A percentile compares a stretch with the other conserved stretches of the same genome.
Conservation (phyloP, 345 rosid species). For the Microthlaspi erraticum region DNA sequence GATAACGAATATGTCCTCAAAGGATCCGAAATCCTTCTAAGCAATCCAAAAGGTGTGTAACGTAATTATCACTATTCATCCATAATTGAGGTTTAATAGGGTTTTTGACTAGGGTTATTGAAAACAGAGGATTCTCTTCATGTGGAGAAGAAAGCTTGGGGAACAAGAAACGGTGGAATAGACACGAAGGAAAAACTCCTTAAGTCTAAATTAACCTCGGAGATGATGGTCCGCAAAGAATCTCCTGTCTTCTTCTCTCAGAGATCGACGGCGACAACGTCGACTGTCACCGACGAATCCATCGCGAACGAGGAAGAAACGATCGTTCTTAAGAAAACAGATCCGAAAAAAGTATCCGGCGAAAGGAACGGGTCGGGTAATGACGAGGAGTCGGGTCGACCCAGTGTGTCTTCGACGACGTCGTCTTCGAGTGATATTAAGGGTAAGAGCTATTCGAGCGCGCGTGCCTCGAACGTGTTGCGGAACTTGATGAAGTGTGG, state of each 20-base stretch:
- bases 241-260: conserved; percentile 50
- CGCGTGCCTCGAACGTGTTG: conserved; percentile 52
- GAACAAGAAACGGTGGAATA: conserved; percentile 14
- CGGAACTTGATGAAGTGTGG: conserved; percentile 61
- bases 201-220: conserved; percentile 13
- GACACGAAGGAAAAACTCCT: conserved; percentile 21
- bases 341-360: conserved; percentile 4
- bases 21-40: conserved; percentile 59
- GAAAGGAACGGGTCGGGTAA: conserved; percentile 17
- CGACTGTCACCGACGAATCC: conserved; percentile 51
- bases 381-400: conserved; percentile 20
- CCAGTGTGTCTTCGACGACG: conserved; percentile 38
- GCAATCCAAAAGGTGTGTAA: conserved; percentile 38
- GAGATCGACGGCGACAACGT: conserved; percentile 40
- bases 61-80: background rate
- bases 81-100: background rate
- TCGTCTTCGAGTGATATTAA: conserved; percentile 43
- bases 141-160: conserved; percentile 36
- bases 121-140: conserved; percentile 38
- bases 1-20: conserved; percentile 76
- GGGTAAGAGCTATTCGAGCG: conserved; percentile 50
- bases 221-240: conserved; percentile 36
- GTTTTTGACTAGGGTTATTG: background rate
- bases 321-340: conserved; percentile 21
- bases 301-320: conserved; percentile 38